phyloP scores from a whole-genome alignment of 176 grass and related monocot genomes.

The Aegilops tauschii region DNA sequence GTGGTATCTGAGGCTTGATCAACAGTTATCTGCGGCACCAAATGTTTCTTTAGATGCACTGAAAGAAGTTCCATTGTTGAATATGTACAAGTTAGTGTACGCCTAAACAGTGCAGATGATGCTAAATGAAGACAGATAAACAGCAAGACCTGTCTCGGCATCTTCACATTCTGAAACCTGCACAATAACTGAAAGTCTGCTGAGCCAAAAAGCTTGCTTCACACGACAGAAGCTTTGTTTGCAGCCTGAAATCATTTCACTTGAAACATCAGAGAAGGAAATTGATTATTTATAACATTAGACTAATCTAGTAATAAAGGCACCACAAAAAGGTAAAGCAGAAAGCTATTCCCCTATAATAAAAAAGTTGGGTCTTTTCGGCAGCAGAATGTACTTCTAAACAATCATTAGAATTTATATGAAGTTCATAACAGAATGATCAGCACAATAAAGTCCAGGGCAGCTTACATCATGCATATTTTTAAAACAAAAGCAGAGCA shows the following conservation, averaged over 20 bases:
- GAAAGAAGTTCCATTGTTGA: not conserved
- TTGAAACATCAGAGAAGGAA: not conserved
- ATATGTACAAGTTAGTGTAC: not conserved
- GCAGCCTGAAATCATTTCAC: conserved; percentile 51
- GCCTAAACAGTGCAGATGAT: not conserved
- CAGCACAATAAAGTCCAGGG: not conserved
- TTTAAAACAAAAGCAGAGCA: too few relatives aligned
- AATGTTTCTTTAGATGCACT: not conserved
- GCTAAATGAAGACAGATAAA: conserved; percentile 45
- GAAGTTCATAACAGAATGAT: not conserved
- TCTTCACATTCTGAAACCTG: conserved; percentile 88
- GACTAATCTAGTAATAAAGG: conserved; percentile 5
- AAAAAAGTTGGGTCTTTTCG: not conserved
- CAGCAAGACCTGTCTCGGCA: conserved; percentile 82
- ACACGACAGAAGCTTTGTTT: conserved; percentile 57
- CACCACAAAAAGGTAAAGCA: conserved; percentile 26
- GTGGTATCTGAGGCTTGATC: not conserved
- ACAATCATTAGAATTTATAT: not conserved
- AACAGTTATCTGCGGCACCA: not conserved
- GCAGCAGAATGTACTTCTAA: not conserved
- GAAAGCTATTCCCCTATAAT: not conserved
- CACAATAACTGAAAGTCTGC: conserved; percentile 58
- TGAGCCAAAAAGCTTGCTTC: conserved; percentile 70
- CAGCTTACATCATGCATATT: too few relatives aligned
- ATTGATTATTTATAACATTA: conserved; percentile 1